Conservation (phyloP, 345 rosid species). For the Linum trigynum region DNA sequence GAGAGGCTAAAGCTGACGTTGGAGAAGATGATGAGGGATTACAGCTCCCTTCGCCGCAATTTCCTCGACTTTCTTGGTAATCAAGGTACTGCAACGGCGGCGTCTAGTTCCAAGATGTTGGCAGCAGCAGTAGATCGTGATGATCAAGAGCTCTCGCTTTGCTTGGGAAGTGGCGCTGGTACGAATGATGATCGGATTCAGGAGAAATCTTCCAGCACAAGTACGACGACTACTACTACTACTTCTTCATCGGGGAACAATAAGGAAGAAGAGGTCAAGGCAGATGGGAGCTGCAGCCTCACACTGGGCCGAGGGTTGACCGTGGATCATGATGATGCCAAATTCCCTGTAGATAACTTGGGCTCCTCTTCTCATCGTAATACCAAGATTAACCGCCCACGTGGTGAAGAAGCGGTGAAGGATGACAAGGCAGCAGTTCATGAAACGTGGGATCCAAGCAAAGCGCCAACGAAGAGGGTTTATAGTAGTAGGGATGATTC, state of each 20-base stretch:
- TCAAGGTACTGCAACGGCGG: slow-evolving; percentile 25
- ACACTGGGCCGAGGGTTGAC: slow-evolving; percentile 39
- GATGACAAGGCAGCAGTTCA: slow-evolving; percentile 30
- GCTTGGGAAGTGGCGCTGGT: slow-evolving; percentile 47
- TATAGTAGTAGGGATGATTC: slow-evolving; percentile 34
- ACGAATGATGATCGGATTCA: slow-evolving; percentile 27
- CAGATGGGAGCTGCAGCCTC: slow-evolving; percentile 18
- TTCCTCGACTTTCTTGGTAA: slow-evolving; percentile 44
- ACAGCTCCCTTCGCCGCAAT: slow-evolving; percentile 48
- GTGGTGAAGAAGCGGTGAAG: slow-evolving; percentile 19
- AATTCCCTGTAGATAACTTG: slow-evolving; percentile 24
- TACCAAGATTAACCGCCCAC: too few relatives aligned
- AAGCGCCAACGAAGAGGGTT: slow-evolving; percentile 29
- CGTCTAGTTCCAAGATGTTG: slow-evolving; percentile 14
- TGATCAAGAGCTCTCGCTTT: slow-evolving; percentile 55
- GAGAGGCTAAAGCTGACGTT: slow-evolving; percentile 50
- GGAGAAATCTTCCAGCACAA: slow-evolving; percentile 19
- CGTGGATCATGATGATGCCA: background rate
- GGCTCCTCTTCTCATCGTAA: too few relatives aligned
- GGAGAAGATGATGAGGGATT: slow-evolving; percentile 49
- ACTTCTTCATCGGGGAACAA: background rate
- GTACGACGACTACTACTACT: slow-evolving; percentile 5
- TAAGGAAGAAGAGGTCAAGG: slow-evolving; percentile 37
- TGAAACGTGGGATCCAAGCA: slow-evolving; percentile 46
- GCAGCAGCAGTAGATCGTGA: slow-evolving; percentile 25